Conservation (phyloP, 2,329 filamentous ascomycete genomes). For the Fusarium anguioides region DNA sequence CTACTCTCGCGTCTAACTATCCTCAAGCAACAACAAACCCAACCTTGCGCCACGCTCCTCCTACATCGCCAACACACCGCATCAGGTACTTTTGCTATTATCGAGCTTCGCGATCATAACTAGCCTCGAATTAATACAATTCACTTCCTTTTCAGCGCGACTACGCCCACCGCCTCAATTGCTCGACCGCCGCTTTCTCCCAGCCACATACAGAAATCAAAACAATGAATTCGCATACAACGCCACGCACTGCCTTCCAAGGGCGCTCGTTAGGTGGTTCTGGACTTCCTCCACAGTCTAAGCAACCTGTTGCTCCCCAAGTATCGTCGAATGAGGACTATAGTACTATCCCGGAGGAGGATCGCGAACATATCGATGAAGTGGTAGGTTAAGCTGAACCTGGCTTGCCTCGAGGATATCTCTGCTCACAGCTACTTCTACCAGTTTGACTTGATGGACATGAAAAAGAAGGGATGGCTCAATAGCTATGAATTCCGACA, state of each 20-base stretch:
- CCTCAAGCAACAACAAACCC: conserved; percentile 31
- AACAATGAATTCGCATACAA: conserved; percentile 54
- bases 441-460: conserved; percentile 94
- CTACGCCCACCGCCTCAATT: conserved; percentile 17
- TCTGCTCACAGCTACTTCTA: conserved; percentile 29
- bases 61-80: conserved; percentile 16
- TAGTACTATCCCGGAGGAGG: conserved; percentile 78
- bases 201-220: conserved; percentile 27
- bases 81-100: conserved; percentile 6
- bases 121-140: conserved; percentile 21
- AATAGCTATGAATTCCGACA: conserved; percentile 99
- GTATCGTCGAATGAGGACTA: conserved; percentile 54
- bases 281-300: conserved; percentile 48
- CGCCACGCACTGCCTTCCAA: conserved; percentile 51
- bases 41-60: conserved; percentile 38
- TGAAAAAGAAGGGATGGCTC: conserved; percentile 92
- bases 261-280: conserved; percentile 50
- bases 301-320: conserved; percentile 50
- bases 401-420: neutral
- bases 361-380: conserved; percentile 92
- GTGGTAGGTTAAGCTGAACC: conserved; percentile 69
- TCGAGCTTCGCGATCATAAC: conserved; percentile 26
- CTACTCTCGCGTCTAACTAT: conserved; percentile 22
- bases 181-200: conserved; percentile 17
- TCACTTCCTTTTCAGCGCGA: neutral